Evolutionary conservation across 306 rosid genomes (phyloP), one percentile per base, ranked within the genome.

Genomic region (Medicago truncatula): DNA sequence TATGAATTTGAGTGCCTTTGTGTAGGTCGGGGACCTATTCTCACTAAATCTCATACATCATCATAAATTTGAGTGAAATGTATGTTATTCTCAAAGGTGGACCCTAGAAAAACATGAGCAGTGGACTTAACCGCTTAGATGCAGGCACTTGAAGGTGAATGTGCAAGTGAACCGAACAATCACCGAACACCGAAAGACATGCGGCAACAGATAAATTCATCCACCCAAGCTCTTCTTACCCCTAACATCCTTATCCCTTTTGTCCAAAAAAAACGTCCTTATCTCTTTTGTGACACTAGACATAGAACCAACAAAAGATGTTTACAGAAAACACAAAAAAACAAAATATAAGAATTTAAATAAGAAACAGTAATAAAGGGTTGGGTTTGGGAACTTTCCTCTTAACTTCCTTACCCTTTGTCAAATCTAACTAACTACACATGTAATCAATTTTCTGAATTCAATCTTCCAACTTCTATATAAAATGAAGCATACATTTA

Each of bases 141-240:
- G 70, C 13, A 62, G 14, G 14, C 7, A 40, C 10, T 34, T n/a
- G 10, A 60, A 36, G 18, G 1, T 4, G 18, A 28, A 8, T 20
- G 44, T 2, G 7, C 66, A 60, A 60, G 18, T 13, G 16, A 65
- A 10, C 15, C 15, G 7, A 63, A 7, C 25, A 7, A 63, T 21
- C 69, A 63, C 69, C 69, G 69, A 63, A 63, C 52, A 65, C 70
- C 70, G 70, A 65, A 64, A 39, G 50, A 38, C 70, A 64, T 1
- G 70, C 70, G 70, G 70, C 70, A 64, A 64, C 5, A 64, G 4
- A 5, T 64, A 4, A 28, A 64, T 17, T 14, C 13, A 65, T 38
- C 49, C 52, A 39, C 34, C n/a, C 70, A 65, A 41, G 1, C 28
- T n/a, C 50, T 39, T 5, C 50, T 39, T 9, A 2, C 69, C 15